Evolutionary conservation across 1,139 yeast species (phyloP).

Genomic region (Yamadazyma triangularis): DNA sequence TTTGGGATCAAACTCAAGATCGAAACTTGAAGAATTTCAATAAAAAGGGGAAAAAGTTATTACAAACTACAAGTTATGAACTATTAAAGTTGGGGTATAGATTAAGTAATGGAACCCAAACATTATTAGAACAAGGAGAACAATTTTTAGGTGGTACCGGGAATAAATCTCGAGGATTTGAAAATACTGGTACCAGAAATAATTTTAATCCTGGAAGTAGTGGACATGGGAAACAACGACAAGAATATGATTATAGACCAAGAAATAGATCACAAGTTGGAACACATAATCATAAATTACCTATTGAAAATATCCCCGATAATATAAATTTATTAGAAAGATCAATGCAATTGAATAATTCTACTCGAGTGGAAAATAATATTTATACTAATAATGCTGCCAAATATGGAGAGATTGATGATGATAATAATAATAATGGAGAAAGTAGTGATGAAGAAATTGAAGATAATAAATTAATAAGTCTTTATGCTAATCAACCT

Average conservation of each 20-base stretch:
- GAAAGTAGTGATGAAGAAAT: conserved; percentile 24
- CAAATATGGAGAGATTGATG: conserved; percentile 11
- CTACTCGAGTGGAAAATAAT: conserved; percentile 5
- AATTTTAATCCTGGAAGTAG: background rate
- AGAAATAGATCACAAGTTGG: conserved; percentile 1
- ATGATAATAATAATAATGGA: conserved; percentile 19
- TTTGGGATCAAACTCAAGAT: conserved; percentile 59
- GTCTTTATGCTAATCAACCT: conserved; percentile 87
- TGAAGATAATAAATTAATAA: conserved; percentile 48
- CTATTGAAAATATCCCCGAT: no score
- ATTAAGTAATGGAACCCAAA: conserved; percentile 86
- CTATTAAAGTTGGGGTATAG: conserved; percentile 78
- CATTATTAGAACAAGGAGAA: conserved; percentile 75
- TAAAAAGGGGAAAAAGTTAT: conserved; percentile 74
- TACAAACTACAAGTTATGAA: conserved; percentile 78
- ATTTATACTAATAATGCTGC: conserved; percentile 8
- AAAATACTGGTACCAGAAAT: background rate
- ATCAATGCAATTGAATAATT: conserved; percentile 11
- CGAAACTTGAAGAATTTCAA: conserved; percentile 52
- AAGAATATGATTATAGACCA: background rate
- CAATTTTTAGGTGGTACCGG: conserved; percentile 70
- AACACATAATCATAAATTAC: no score
- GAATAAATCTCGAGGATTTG: conserved; percentile 30
- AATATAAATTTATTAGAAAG: conserved; percentile 9
- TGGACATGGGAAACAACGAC: no score